Base-by-base conservation (phyloP, 768 basidiomycete genomes). In the Lactifluus hygrophoroides region DNA sequence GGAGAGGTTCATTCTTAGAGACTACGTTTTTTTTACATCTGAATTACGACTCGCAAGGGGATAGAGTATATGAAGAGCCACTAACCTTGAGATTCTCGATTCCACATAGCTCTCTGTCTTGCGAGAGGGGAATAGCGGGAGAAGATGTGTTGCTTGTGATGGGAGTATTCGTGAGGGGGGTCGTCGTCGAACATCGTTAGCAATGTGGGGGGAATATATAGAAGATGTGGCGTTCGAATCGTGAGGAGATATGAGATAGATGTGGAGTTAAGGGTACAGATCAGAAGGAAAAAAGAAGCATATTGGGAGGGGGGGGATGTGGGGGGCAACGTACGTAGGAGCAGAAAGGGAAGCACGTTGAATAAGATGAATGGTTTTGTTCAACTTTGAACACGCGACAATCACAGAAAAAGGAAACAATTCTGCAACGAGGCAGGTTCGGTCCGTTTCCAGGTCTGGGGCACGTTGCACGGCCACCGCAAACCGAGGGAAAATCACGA, bases 121-220 rank as follows among this genome's bases (percentile, higher is more conserved):
- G 47, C 9, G 21, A 49, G 44, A 17, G 51, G 56, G 42, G 54
- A 56, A 17, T 40, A 35, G 28, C 48, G 42, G 35, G 62, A 45
- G 16, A 53, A 42, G 38, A 46, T 10, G 42, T 28, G 37, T 14
- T 45, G 56, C 48, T 52, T 52, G 45, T 19, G 55, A 27, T 25
- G 23, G 40, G 25, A 3, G 7, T 19, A 40, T 40, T 62, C 63
- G 60, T 58, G 63, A 40, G 13, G 17, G n/a, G 51, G 10, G 47
- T 62, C 47, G 60, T 62, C 47, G 60, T 62, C 52, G 35, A 30
- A 49, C 60, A 62, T 63, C 27, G 59, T 61, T n/a, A 52, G 45
- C 5, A 23, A 16, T 40, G 19, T 30, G 19, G 49, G 28, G 25
- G n/a, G 37, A n/a, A 51, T 63, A 61, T 62, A 61, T 60, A 53